phyloP scores from a whole-genome alignment of 169 alveolate genomes.

The Babesia bovis region DNA sequence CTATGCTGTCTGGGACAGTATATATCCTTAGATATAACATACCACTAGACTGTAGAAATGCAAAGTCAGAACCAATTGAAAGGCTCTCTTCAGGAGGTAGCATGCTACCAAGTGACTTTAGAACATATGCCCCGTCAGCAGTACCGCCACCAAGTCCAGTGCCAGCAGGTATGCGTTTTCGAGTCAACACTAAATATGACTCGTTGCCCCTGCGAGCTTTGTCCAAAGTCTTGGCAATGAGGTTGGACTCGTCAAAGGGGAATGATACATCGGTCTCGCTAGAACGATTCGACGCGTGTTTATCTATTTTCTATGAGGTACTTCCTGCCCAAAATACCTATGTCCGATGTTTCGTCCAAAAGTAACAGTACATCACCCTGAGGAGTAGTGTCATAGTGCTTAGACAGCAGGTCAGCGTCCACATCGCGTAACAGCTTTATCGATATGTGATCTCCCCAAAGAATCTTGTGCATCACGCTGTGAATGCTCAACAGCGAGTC shows the following conservation, averaged over 20 bases:
- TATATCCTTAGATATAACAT: not conserved
- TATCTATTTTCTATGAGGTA: not conserved
- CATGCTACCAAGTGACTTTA: constrained; percentile 36
- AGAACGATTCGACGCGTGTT: no score
- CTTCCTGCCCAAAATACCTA: no score
- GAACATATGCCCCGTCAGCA: constrained; percentile 71
- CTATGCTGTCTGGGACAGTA: constrained; percentile 2
- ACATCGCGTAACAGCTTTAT: constrained; percentile 13
- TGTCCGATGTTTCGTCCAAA: constrained; percentile 18
- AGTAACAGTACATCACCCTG: constrained; percentile 53
- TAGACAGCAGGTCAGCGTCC: constrained; percentile 31
- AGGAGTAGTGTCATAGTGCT: constrained; percentile 21
- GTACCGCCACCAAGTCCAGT: constrained; percentile 82
- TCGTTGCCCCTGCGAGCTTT: constrained; percentile 38
- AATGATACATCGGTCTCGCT: not conserved
- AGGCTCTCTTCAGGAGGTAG: constrained; percentile 37
- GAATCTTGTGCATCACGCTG: constrained; percentile 60
- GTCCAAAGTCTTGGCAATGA: constrained; percentile 44
- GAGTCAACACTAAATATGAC: constrained; percentile 62
- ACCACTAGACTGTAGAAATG: constrained; percentile 59
- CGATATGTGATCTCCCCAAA: constrained; percentile 61
- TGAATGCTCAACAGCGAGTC: constrained; percentile 20
- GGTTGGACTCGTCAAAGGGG: constrained; percentile 62
- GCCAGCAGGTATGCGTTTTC: constrained; percentile 66
- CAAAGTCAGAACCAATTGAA: constrained; percentile 70